Conservation (phyloP, 2,329 filamentous ascomycete genomes). For the Cercospora berteroae region DNA sequence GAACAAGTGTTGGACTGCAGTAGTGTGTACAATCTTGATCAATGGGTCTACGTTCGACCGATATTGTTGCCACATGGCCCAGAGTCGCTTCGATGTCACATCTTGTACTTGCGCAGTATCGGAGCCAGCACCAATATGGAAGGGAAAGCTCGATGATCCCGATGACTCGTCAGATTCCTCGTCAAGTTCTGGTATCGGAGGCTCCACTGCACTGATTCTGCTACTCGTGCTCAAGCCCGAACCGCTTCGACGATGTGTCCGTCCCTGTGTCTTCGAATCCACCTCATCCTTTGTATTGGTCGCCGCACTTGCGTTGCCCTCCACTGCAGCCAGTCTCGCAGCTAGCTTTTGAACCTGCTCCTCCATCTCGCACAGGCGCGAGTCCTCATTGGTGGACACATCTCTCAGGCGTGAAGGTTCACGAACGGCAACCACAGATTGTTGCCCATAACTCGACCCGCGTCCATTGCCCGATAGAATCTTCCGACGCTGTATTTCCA, state of each 20-base stretch:
- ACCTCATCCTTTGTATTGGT: not conserved
- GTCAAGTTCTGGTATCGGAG: slow-evolving; percentile 15
- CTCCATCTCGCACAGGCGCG: slow-evolving; percentile 10
- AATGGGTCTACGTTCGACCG: slow-evolving; percentile 23
- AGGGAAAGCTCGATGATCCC: slow-evolving; percentile 8
- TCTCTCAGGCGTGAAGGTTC: slow-evolving; percentile 13
- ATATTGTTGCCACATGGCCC: slow-evolving; percentile 25
- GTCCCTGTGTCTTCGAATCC: slow-evolving; percentile 2
- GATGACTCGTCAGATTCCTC: not conserved
- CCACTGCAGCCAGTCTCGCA: slow-evolving; percentile 15
- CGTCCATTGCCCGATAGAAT: slow-evolving; percentile 13
- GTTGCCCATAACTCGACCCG: slow-evolving; percentile 3
- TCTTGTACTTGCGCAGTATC: slow-evolving; percentile 6
- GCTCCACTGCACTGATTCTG: slow-evolving; percentile 12
- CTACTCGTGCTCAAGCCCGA: slow-evolving; percentile 12
- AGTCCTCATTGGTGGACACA: slow-evolving; percentile 1
- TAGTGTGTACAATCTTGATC: slow-evolving; percentile 23
- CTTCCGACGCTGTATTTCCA: slow-evolving; percentile 19
- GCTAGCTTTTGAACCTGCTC: slow-evolving; percentile 16
- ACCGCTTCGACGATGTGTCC: slow-evolving; percentile 12
- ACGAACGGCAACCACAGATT: slow-evolving; percentile 17
- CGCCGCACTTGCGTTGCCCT: slow-evolving; percentile 6
- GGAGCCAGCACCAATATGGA: not conserved
- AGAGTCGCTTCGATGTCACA: slow-evolving; percentile 16
- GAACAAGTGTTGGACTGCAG: slow-evolving; percentile 22